Evolutionary conservation across 768 basidiomycete genomes (phyloP).

Genomic region (Suillus weaverae): DNA sequence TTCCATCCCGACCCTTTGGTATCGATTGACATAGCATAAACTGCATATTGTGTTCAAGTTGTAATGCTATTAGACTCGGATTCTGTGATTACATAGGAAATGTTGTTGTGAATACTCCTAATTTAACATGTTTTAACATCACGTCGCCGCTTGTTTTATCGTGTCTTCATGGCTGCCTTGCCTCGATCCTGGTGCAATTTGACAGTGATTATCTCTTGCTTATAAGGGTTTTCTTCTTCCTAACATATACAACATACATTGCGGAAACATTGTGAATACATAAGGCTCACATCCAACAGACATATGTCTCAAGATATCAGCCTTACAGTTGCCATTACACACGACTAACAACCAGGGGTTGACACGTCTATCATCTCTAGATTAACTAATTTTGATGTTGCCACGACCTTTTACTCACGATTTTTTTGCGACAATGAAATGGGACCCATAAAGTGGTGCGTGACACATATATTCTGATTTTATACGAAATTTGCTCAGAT

Average conservation of each 20-base stretch:
- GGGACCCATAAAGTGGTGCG: neutral
- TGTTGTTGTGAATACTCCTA: neutral
- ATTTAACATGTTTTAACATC: no score
- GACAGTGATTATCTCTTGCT: neutral
- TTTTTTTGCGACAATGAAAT: neutral
- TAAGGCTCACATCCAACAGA: neutral
- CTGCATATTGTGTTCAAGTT: neutral
- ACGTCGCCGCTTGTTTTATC: no score
- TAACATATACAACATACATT: neutral
- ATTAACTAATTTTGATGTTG: neutral
- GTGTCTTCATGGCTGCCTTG: no score
- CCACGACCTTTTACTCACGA: neutral
- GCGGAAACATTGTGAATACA: neutral
- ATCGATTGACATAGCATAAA: neutral
- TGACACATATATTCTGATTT: neutral
- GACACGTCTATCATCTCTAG: neutral
- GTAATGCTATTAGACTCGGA: neutral
- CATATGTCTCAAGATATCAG: neutral
- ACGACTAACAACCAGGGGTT: neutral
- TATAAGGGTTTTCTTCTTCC: neutral
- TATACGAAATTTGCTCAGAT: neutral
- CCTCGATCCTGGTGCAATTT: neutral
- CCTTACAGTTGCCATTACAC: neutral
- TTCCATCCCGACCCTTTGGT: conserved; percentile 2
- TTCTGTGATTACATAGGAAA: no score